Percentiles rank a stretch among this genome's conserved stretches.
phyloP scores from a whole-genome alignment of 192 early-diverging fungal species.

The Coemansia sp. region DNA sequence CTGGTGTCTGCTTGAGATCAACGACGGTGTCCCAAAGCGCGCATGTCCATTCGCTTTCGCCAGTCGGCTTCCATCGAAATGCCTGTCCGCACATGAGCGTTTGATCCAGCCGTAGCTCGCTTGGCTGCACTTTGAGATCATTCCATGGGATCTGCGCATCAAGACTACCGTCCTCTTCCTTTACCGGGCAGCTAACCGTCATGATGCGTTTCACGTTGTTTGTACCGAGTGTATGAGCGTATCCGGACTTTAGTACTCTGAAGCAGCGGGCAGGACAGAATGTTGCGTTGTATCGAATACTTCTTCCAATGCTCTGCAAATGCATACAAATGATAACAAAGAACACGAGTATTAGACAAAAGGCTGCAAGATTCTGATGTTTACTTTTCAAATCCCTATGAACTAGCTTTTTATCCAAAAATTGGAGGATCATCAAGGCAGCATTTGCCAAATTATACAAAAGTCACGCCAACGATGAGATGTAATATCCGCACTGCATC shows the following conservation, averaged over 20 bases:
- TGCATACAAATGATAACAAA: too few relatives aligned
- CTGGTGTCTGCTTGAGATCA: constrained; percentile 61
- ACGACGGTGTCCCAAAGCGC: constrained; percentile 60
- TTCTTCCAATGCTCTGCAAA: background rate
- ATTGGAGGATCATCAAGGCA: too few relatives aligned
- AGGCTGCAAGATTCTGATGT: too few relatives aligned
- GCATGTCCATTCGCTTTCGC: constrained; percentile 61
- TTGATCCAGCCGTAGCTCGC: constrained; percentile 72
- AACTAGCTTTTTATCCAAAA: too few relatives aligned
- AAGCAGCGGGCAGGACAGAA: background rate
- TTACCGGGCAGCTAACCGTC: background rate
- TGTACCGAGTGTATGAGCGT: background rate
- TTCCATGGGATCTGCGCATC: constrained; percentile 36
- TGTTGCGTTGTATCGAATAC: background rate
- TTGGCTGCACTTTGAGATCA: constrained; percentile 55
- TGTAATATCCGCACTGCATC: too few relatives aligned
- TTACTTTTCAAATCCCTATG: too few relatives aligned
- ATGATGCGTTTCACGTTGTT: background rate
- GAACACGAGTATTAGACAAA: too few relatives aligned
- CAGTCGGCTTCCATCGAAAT: constrained; percentile 83
- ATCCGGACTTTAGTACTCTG: background rate
- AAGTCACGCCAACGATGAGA: too few relatives aligned
- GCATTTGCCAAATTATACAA: too few relatives aligned
- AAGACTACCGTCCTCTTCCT: background rate
- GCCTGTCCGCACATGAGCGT: constrained; percentile 88